phyloP scores from a whole-genome alignment of 352 stramenopile species.

The Elongisporangium anandrum region DNA sequence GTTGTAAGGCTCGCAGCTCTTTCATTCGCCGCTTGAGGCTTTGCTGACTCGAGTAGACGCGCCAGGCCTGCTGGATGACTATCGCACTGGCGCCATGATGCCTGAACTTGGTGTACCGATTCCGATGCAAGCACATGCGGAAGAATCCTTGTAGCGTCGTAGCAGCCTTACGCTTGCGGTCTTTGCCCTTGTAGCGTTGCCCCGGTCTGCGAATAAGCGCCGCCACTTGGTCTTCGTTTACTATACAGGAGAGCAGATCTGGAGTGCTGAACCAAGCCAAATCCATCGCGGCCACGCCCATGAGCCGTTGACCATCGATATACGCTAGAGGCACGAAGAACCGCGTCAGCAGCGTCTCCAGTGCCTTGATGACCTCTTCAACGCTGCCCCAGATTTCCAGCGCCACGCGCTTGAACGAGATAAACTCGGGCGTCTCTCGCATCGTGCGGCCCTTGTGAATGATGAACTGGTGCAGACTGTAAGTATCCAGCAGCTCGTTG shows the following conservation, averaged over 20 bases:
- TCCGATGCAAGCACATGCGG: slow-evolving; percentile 52
- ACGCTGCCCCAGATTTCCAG: slow-evolving; percentile 82
- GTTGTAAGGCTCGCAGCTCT: slow-evolving; percentile 25
- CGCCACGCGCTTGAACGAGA: slow-evolving; percentile 76
- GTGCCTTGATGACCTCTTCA: slow-evolving; percentile 57
- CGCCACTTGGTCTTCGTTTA: slow-evolving; percentile 86
- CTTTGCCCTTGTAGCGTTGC: slow-evolving; percentile 73
- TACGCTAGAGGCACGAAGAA: slow-evolving; percentile 88
- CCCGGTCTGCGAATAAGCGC: slow-evolving; percentile 58
- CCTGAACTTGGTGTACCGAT: slow-evolving; percentile 36
- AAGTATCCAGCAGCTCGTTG: slow-evolving; percentile 74
- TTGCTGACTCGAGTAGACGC: slow-evolving; percentile 38
- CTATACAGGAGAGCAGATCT: slow-evolving; percentile 77
- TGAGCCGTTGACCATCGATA: slow-evolving; percentile 76
- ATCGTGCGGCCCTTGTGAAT: slow-evolving; percentile 84
- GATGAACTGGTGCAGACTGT: slow-evolving; percentile 86
- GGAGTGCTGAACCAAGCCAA: slow-evolving; percentile 33
- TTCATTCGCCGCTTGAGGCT: slow-evolving; percentile 34
- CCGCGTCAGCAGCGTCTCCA: slow-evolving; percentile 69
- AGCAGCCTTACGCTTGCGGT: slow-evolving; percentile 56
- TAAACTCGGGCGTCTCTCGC: slow-evolving; percentile 83
- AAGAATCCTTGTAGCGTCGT: slow-evolving; percentile 69
- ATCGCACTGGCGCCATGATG: slow-evolving; percentile 36
- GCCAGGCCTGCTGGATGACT: slow-evolving; percentile 61
- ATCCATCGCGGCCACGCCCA: slow-evolving; percentile 66